Evolutionary conservation across 495 filamentous ascomycete species (phyloP).

Genomic region (Sabuloglossum arenarium): DNA sequence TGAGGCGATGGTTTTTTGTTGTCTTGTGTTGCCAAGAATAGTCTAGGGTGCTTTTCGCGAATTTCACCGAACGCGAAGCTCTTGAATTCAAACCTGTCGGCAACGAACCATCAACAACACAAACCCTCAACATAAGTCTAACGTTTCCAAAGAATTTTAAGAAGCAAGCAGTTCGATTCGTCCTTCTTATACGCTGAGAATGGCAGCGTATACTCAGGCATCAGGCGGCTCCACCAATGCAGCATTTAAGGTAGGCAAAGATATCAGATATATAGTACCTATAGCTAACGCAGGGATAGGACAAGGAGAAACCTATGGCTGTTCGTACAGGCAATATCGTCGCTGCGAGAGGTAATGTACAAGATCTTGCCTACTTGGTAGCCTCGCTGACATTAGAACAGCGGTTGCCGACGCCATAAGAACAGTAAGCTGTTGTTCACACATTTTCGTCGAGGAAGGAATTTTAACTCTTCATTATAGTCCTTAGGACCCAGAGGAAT

Average conservation of each 20-base stretch:
- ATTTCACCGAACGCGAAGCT: neutral
- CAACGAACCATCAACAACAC: neutral
- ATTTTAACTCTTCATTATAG: constrained; percentile 17
- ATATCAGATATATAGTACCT: constrained; percentile 3
- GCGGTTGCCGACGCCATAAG: constrained; percentile 94
- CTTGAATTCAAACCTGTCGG: neutral
- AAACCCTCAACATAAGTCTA: too few relatives aligned
- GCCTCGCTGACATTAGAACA: constrained; percentile 16
- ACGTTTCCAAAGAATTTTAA: neutral
- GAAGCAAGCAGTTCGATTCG: neutral
- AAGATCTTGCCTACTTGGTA: neutral
- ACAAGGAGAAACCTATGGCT: constrained; percentile 97
- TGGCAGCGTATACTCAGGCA: neutral
- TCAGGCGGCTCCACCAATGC: constrained; percentile 23
- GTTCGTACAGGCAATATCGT: constrained; percentile 91
- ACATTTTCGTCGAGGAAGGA: neutral
- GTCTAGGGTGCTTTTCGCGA: neutral
- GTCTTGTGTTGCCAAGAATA: neutral
- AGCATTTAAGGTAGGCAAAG: constrained; percentile 53
- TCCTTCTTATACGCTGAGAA: neutral
- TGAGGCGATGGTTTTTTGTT: neutral
- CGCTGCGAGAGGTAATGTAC: constrained; percentile 65
- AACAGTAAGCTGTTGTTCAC: constrained; percentile 30
- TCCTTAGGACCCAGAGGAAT: constrained; percentile 59
- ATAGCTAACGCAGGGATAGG: constrained; percentile 26